phyloP scores from a whole-genome alignment of 129 eudicot genomes.

The Heracleum sosnowskyi region DNA sequence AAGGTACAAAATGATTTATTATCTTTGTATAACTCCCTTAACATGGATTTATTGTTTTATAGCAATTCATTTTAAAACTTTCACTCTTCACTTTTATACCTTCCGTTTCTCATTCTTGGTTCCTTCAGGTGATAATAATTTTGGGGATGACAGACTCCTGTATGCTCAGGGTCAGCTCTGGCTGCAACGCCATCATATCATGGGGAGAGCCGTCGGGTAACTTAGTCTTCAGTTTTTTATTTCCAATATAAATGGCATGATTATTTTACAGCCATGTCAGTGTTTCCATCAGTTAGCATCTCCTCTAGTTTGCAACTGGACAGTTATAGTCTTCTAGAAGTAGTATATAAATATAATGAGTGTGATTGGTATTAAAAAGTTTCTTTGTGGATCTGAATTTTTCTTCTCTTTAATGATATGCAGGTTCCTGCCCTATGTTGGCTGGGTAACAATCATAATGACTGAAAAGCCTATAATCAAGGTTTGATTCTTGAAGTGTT shows the following conservation, averaged over 20 bases:
- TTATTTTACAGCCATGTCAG: not conserved
- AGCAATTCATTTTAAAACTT: not conserved
- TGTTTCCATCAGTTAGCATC: not conserved
- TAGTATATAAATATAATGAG: not conserved
- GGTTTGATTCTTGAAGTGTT: slow-evolving; percentile 33
- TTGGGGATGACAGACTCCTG: slow-evolving; percentile 89
- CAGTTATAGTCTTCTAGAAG: not conserved
- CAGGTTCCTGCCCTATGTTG: slow-evolving; percentile 92
- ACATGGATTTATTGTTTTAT: not conserved
- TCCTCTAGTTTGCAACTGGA: not conserved
- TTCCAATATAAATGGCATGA: not conserved
- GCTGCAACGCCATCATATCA: slow-evolving; percentile 89
- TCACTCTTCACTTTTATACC: not conserved
- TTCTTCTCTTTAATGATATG: not conserved
- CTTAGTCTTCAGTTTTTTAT: not conserved
- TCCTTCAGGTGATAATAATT: slow-evolving; percentile 80
- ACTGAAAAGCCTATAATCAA: slow-evolving; percentile 93
- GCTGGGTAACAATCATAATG: slow-evolving; percentile 98
- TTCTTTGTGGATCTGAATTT: not conserved
- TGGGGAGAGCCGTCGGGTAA: slow-evolving; percentile 99
- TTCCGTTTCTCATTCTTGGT: slow-evolving; percentile 3
- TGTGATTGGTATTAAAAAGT: not conserved
- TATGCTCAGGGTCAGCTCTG: slow-evolving; percentile 93
- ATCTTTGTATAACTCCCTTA: not conserved
- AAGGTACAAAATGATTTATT: slow-evolving; percentile 43